Percentiles rank a stretch among this genome's conserved stretches.
phyloP scores from a whole-genome alignment of 176 grass and related monocot genomes.

The Oryza punctata region DNA sequence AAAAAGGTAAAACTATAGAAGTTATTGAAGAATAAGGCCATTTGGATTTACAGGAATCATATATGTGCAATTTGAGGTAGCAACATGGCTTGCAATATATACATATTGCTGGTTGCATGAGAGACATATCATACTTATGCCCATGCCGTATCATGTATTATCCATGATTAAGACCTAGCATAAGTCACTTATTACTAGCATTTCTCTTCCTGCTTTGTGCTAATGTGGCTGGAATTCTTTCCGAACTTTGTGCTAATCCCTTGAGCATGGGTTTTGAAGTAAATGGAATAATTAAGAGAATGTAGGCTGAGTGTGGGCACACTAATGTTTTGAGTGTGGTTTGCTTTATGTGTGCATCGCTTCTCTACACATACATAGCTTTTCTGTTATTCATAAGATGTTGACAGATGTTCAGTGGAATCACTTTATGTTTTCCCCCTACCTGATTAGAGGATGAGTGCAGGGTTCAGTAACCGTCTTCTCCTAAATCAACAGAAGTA shows the following conservation, averaged over 20 bases:
- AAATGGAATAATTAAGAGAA: slow-evolving; percentile 24
- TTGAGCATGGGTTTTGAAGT: slow-evolving; percentile 13
- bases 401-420: slow-evolving; percentile 44
- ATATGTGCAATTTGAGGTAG: slow-evolving; percentile 22
- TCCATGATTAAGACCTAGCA: slow-evolving; percentile 4
- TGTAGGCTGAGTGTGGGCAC: slow-evolving; percentile 35
- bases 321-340: slow-evolving; percentile 36
- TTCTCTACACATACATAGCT: not conserved
- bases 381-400: slow-evolving; percentile 47
- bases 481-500: slow-evolving; percentile 20
- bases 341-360: slow-evolving; percentile 44
- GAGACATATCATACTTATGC: slow-evolving; percentile 13
- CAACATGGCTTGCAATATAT: slow-evolving; percentile 28
- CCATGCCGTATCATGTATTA: slow-evolving; percentile 25
- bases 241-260: not conserved
- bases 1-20: not conserved
- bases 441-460: slow-evolving; percentile 38
- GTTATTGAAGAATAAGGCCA: not conserved
- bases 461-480: slow-evolving; percentile 19
- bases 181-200: slow-evolving; percentile 29
- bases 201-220: slow-evolving; percentile 13
- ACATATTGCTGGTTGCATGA: slow-evolving; percentile 18
- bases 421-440: slow-evolving; percentile 1
- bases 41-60: slow-evolving; percentile 20
- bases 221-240: not conserved